phyloP scores from a whole-genome alignment of 139 green algal genomes.

The Pleodorina starrii region DNA sequence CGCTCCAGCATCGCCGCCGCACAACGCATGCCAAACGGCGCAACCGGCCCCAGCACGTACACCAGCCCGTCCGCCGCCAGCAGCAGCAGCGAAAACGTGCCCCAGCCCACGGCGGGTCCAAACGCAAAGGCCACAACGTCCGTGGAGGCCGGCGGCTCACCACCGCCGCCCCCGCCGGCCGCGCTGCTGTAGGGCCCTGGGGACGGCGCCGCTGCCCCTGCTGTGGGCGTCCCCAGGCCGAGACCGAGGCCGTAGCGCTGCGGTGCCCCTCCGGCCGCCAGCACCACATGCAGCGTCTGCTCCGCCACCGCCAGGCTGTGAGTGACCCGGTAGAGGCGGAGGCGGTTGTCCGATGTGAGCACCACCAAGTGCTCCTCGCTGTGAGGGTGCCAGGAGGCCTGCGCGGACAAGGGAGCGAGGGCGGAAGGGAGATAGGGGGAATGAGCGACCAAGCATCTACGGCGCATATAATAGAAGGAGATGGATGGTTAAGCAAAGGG shows the following conservation, averaged over 20 bases:
- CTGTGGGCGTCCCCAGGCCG: no score
- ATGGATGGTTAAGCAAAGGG: no score
- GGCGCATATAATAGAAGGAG: no score
- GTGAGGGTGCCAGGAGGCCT: constrained; percentile 61
- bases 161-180: not conserved
- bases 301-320: constrained; percentile 51
- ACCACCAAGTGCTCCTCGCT: constrained; percentile 58
- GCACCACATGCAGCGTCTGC: constrained; percentile 56
- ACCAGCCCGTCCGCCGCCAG: constrained; percentile 62
- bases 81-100: constrained; percentile 64
- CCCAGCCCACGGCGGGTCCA: constrained; percentile 63
- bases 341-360: constrained; percentile 58
- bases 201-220: not conserved
- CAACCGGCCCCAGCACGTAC: constrained; percentile 71
- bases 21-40: constrained; percentile 63
- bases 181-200: not conserved
- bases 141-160: not conserved
- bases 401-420: not conserved
- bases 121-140: constrained; percentile 68
- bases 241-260: constrained; percentile 32
- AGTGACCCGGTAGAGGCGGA: constrained; percentile 52
- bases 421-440: not conserved
- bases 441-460: no score
- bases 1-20: constrained; percentile 25
- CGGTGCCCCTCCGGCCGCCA: not conserved